Conservation (phyloP, 306 rosid species). For the Trifolium dubium region DNA sequence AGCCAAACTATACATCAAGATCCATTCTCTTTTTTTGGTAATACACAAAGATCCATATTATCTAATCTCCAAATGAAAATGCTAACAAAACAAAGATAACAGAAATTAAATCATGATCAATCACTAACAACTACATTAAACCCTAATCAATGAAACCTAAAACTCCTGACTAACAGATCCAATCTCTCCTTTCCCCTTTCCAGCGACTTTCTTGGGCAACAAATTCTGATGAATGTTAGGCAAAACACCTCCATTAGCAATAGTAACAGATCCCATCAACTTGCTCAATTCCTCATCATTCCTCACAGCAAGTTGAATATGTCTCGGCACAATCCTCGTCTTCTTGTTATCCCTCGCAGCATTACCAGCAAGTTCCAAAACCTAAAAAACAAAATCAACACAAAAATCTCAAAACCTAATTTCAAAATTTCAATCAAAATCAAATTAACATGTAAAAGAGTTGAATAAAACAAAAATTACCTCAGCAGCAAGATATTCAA, state of each 20-base stretch:
- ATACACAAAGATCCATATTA: no score
- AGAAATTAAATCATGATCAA: no score
- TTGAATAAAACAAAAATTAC: conserved; percentile 7
- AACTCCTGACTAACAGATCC: conserved; percentile 67
- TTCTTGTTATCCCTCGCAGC: conserved; percentile 83
- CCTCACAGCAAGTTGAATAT: conserved; percentile 81
- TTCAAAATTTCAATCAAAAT: neutral
- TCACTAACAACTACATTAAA: neutral
- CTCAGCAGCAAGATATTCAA: conserved; percentile 91
- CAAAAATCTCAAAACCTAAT: no score
- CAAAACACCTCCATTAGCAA: conserved; percentile 65
- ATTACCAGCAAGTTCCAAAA: conserved; percentile 66
- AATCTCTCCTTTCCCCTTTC: conserved; percentile 54
- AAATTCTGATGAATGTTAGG: conserved; percentile 66
- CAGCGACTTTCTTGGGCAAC: conserved; percentile 61
- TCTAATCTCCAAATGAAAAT: no score
- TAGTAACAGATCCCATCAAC: conserved; percentile 71
- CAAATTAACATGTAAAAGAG: neutral
- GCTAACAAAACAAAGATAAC: no score
- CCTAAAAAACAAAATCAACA: conserved; percentile 37
- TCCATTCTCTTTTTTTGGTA: no score
- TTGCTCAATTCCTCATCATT: conserved; percentile 80
- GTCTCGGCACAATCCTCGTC: conserved; percentile 67
- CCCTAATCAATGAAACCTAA: neutral
- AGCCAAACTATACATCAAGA: no score